These are phyloP conservation scores for Pinus albicaulis DNA, from an alignment of 75 land plant species.

Conservation along the genomic window DNA sequence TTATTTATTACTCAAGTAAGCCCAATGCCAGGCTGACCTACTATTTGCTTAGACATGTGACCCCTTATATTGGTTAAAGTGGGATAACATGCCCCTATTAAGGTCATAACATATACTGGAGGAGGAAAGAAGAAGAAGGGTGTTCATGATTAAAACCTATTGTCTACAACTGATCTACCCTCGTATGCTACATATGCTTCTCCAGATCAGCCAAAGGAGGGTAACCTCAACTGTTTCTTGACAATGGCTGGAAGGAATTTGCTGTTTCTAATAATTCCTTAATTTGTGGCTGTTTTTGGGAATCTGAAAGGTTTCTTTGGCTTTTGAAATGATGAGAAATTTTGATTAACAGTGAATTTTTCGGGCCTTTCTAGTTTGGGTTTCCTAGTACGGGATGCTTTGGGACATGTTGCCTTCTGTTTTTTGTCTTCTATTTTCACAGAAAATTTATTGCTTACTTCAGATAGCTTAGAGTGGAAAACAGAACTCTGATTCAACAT, in stretches of 20 bases:
- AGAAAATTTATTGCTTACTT: not conserved
- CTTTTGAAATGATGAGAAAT: not conserved
- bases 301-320: not conserved
- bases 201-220: not conserved
- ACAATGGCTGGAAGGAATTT: not conserved
- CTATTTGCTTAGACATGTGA: too few relatives aligned
- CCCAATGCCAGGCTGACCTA: too few relatives aligned
- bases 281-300: not conserved
- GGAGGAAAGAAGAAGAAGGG: not conserved
- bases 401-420: not conserved
- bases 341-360: not conserved
- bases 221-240: not conserved
- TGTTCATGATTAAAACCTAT: not conserved
- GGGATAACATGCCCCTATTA: too few relatives aligned
- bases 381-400: not conserved
- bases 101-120: too few relatives aligned
- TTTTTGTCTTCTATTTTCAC: not conserved
- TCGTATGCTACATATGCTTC: not conserved
- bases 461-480: not conserved
- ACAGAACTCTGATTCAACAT: not conserved
- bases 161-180: not conserved
- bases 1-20: too few relatives aligned
- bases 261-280: not conserved
- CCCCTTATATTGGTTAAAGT: too few relatives aligned
- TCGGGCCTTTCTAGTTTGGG: not conserved